A percentile compares a stretch with the other conserved stretches of the same genome.
phyloP scores from a whole-genome alignment of 2,329 filamentous ascomycete species.

The Penicillium sp. region DNA sequence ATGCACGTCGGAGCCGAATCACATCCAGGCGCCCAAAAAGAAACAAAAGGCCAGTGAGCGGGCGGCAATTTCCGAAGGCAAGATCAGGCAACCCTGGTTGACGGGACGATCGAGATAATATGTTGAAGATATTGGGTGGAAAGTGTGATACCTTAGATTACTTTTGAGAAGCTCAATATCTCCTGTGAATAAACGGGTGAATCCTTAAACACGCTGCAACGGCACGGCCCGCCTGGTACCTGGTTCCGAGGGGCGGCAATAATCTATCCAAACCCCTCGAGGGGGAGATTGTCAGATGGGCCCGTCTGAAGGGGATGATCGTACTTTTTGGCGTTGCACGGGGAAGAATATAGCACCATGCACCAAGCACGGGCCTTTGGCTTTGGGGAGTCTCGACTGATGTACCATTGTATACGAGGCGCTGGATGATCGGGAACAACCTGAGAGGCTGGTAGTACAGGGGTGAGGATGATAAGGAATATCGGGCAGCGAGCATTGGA shows the following conservation, averaged over 20 bases:
- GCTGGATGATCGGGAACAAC: neutral
- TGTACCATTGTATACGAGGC: neutral
- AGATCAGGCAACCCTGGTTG: neutral
- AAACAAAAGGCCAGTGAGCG: neutral
- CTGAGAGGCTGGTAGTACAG: neutral
- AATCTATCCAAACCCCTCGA: neutral
- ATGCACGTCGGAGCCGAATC: constrained; percentile 3
- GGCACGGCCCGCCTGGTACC: constrained; percentile 24
- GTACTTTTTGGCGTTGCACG: neutral
- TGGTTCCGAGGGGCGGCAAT: neutral
- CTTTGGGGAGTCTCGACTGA: neutral
- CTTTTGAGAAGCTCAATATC: neutral
- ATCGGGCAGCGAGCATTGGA: neutral
- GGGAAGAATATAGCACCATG: neutral
- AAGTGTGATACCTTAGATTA: neutral
- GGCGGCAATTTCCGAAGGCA: constrained; percentile 9
- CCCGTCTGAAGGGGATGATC: neutral
- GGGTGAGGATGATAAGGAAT: neutral
- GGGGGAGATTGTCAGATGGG: neutral
- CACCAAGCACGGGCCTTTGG: neutral
- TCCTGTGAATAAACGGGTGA: neutral
- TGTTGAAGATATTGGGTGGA: neutral
- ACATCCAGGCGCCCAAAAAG: neutral
- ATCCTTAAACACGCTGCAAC: constrained; percentile 2
- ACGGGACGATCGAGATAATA: neutral